Base-by-base conservation (phyloP, 208 protist species). In the Acanthamoeba triangularis region DNA sequence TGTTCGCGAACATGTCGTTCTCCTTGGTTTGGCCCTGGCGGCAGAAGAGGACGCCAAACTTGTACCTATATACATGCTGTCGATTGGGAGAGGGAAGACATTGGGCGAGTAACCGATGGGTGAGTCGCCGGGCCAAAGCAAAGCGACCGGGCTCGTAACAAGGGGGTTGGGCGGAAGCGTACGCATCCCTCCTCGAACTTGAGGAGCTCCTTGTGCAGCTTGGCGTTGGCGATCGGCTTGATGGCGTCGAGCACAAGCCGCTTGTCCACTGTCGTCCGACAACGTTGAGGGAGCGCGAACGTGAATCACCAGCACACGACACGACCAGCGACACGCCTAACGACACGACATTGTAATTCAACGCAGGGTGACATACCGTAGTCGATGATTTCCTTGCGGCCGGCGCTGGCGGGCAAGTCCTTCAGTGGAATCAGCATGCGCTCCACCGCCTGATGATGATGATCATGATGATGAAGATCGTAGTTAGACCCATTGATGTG, bases 41-140 rank as follows among this genome's bases (percentile, higher is more conserved):
- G 82, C 56, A 93, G 30, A 90, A 96, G 65, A 96, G 69, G n/a
- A 96, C 47, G 14, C 94, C 94, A 56, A 96, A 96, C 78, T 96
- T 96, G 94, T 96, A 96, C 28, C 35, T 63, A 35, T 49, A 69
- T 20, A 67, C 49, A 69, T 47, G 54, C 52, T 54, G 54, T 54
- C 13, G 56, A 20, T 25, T 25, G 0, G 54, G 14, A 8, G 4
- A 14, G 18, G 54, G 18, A 18, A 59, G 44, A 33, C 4, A 20
- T 16, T 14, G 61, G 52, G 52, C 52, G 16, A 18, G 52, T n/a
- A n/a, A n/a, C n/a, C n/a, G n/a, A n/a, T n/a, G n/a, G n/a, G n/a
- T n/a, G n/a, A n/a, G n/a, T n/a, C n/a, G n/a, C n/a, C n/a, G n/a
- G n/a, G n/a, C n/a, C n/a, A n/a, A n/a, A n/a, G n/a, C n/a, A n/a